phyloP scores from a whole-genome alignment of 805 yeast genomes.

The Suhomyces sp. region DNA sequence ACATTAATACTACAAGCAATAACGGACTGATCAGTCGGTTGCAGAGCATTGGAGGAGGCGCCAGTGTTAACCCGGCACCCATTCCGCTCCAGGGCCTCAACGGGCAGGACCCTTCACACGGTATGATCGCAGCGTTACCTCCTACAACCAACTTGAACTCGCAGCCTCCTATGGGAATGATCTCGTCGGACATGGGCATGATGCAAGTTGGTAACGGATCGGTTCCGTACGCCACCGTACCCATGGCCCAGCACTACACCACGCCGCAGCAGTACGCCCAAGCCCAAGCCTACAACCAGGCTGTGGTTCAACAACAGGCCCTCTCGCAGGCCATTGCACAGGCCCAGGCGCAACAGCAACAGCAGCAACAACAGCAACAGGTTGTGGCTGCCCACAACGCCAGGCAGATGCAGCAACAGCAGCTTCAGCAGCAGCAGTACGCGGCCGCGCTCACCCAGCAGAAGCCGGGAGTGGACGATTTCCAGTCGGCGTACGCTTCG shows the following conservation, averaged over 20 bases:
- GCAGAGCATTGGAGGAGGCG: constrained; percentile 1
- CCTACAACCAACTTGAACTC: not conserved
- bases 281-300: constrained; percentile 14
- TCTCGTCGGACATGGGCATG: constrained; percentile 7
- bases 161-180: constrained; percentile 8
- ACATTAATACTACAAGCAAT: constrained; percentile 8
- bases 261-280: constrained; percentile 7
- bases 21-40: constrained; percentile 2
- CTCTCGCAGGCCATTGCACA: constrained; percentile 20
- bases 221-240: constrained; percentile 6
- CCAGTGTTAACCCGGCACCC: not conserved
- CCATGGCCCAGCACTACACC: constrained; percentile 4
- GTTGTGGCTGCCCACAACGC: constrained; percentile 10
- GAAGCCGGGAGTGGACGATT: constrained; percentile 1
- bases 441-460: constrained; percentile 5
- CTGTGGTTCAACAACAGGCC: constrained; percentile 19
- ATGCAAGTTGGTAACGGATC: constrained; percentile 1
- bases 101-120: constrained; percentile 1
- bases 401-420: constrained; percentile 2
- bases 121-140: not conserved
- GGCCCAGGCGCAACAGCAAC: constrained; percentile 15
- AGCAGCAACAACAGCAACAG: constrained; percentile 12
- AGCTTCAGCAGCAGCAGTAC: constrained; percentile 10
- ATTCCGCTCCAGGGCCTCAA: not conserved
- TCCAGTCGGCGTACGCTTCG: not conserved